Evolutionary conservation across 2,329 filamentous ascomycete genomes (phyloP).

Genomic region (Claviceps digitariae): DNA sequence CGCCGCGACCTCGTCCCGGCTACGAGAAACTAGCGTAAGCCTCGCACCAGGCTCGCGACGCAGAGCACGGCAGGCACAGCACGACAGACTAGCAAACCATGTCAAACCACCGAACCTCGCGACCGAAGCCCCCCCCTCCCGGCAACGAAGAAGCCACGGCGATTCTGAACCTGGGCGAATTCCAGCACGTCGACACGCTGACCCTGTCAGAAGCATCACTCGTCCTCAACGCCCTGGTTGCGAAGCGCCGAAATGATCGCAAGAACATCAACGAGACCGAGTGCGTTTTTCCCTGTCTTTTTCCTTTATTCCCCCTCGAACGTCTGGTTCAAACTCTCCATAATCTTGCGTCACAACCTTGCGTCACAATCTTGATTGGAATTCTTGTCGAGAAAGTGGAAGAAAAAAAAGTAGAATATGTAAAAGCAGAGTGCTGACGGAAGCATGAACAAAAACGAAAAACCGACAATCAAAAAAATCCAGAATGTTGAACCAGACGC

Average conservation of each 20-base stretch:
- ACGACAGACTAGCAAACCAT: conserved; percentile 7
- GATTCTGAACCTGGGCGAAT: conserved; percentile 79
- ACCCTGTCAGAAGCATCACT: conserved; percentile 86
- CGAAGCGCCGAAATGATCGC: conserved; percentile 64
- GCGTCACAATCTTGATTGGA: too few species aligned
- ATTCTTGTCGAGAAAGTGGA: too few species aligned
- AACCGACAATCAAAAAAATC: neutral
- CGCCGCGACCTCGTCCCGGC: neutral
- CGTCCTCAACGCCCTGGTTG: conserved; percentile 78
- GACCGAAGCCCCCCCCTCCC: conserved; percentile 52
- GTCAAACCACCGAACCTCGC: conserved; percentile 38
- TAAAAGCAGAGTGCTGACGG: conserved; percentile 5
- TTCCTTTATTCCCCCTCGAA: neutral
- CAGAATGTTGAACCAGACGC: conserved; percentile 72
- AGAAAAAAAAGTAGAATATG: neutral
- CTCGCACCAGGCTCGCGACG: neutral
- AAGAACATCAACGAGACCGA: conserved; percentile 77
- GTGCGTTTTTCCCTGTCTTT: conserved; percentile 35
- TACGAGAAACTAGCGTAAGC: neutral
- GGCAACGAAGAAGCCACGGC: conserved; percentile 81
- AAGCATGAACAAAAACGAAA: neutral
- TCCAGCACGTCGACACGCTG: conserved; percentile 80
- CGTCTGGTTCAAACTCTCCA: neutral
- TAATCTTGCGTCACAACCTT: too few species aligned
- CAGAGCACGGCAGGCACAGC: neutral